Evolutionary conservation across 129 eudicot species (phyloP).

Genomic region (Artemisia argyi): DNA sequence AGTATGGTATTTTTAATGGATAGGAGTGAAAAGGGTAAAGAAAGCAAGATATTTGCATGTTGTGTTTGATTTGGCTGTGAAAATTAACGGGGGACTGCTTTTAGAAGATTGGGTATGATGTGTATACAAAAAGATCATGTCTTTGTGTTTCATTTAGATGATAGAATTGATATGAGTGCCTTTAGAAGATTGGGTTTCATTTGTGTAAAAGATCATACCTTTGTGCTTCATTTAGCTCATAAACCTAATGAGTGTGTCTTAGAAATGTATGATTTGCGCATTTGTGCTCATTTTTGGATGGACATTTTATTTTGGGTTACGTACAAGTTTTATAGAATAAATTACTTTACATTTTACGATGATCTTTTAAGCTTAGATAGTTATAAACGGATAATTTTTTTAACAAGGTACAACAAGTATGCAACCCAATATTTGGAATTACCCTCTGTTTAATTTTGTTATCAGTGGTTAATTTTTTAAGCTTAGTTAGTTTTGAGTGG

Average conservation of each 20-base stretch:
- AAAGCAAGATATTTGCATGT: slow-evolving; percentile 37
- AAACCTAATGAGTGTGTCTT: slow-evolving; percentile 1
- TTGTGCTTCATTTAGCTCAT: slow-evolving; percentile 16
- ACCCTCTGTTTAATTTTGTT: not conserved
- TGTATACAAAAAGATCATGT: slow-evolving; percentile 16
- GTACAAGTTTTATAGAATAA: slow-evolving; percentile 14
- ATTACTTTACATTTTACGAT: too few relatives aligned
- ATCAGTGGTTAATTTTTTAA: too few relatives aligned
- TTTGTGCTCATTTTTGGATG: slow-evolving; percentile 1
- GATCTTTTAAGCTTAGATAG: too few relatives aligned
- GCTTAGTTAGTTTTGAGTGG: slow-evolving; percentile 22
- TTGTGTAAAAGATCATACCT: slow-evolving; percentile 12
- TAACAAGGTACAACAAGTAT: too few relatives aligned
- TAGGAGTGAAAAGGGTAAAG: slow-evolving; percentile 20
- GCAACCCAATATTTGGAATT: not conserved
- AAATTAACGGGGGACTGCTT: slow-evolving; percentile 9
- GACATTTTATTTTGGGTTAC: not conserved
- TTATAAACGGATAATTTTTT: too few relatives aligned
- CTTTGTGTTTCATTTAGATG: slow-evolving; percentile 19
- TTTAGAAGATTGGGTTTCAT: slow-evolving; percentile 11
- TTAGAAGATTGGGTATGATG: slow-evolving; percentile 14
- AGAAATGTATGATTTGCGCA: slow-evolving; percentile 11
- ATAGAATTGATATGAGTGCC: not conserved
- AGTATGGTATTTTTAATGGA: slow-evolving; percentile 13
- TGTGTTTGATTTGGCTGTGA: slow-evolving; percentile 27